Evolutionary conservation across 2,329 filamentous ascomycete species (phyloP), one percentile per base, ranked within the genome.

Genomic region (Purpureocillium takamizusanense): DNA sequence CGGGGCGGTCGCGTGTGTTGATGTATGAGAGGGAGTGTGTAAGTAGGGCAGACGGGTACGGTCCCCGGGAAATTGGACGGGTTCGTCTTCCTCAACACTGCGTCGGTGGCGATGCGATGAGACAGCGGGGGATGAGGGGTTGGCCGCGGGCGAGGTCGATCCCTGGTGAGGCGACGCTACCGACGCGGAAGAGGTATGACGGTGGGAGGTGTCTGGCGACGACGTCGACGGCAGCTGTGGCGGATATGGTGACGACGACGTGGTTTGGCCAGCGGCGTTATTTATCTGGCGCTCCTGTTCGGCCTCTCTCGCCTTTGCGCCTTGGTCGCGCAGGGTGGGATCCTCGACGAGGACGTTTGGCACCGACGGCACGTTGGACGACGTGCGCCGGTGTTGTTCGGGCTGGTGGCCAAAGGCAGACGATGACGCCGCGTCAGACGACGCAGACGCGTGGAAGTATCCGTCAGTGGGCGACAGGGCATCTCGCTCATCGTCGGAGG

Each of bases 391-490:
- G 39, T 41, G 45, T 39, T 44, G 47, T 41, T 40, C 47, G 43
- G 42, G 44, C 33, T 41, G 33, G 15, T 42, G 45, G 16, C 42
- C 44, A 11, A 38, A 40, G 18, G 37, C 45, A 8, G 42, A 42
- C 14, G 48, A 51, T 42, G 54, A 49, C 41, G 49, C 45, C 11
- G 38, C 42, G 36, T 41, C 47, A 15, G 48, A 49, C 36, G 43
- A 44, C 40, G 57, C 60, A 21, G 62, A 63, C 51, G 59, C 56
- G 48, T 61, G 59, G 51, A 74, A 74, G 61, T 71, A 72, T 28
- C 69, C 70, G 43, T 74, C 67, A n/a, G 67, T 64, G 30, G 70
- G 70, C 23, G 69, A 73, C 40, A 71, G 55, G 31, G 57, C 55
- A 39, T 62, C 55, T 38, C 41, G 44, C 15, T 62, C 49, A 30